Evolutionary conservation across 2,329 filamentous ascomycete genomes (phyloP).

Genomic region (Fusarium illudens): DNA sequence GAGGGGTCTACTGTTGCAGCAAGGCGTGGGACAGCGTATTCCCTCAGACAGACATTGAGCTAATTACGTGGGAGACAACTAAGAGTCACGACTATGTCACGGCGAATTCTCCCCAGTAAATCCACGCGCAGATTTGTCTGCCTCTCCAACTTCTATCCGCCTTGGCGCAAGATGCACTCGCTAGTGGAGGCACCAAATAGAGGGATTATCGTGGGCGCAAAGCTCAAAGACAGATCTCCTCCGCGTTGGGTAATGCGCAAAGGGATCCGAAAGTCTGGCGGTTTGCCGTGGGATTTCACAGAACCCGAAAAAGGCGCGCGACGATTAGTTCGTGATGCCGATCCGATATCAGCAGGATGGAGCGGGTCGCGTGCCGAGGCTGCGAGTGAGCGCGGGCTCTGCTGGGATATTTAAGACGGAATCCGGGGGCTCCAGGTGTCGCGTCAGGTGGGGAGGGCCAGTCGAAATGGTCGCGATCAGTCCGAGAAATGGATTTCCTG

Average conservation of each 20-base stretch:
- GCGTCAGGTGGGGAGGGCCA: neutral
- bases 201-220: slow-evolving; percentile 7
- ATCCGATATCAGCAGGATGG: slow-evolving; percentile 19
- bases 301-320: slow-evolving; percentile 7
- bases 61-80: slow-evolving; percentile 48
- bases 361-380: slow-evolving; percentile 26
- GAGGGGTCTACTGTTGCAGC: slow-evolving; percentile 43
- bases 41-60: slow-evolving; percentile 43
- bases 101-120: slow-evolving; percentile 37
- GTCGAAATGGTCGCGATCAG: neutral
- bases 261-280: neutral
- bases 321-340: slow-evolving; percentile 10
- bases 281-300: neutral
- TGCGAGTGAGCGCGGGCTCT: slow-evolving; percentile 7
- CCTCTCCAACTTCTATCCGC: slow-evolving; percentile 36
- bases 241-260: neutral
- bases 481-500: neutral
- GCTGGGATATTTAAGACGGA: neutral
- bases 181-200: slow-evolving; percentile 8
- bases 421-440: neutral
- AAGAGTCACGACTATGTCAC: slow-evolving; percentile 49
- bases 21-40: slow-evolving; percentile 37
- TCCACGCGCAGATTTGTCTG: slow-evolving; percentile 36
- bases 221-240: neutral
- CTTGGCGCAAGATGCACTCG: slow-evolving; percentile 24